Conservation (phyloP, 2,329 filamentous ascomycete species). For the Colletotrichum tropicale region DNA sequence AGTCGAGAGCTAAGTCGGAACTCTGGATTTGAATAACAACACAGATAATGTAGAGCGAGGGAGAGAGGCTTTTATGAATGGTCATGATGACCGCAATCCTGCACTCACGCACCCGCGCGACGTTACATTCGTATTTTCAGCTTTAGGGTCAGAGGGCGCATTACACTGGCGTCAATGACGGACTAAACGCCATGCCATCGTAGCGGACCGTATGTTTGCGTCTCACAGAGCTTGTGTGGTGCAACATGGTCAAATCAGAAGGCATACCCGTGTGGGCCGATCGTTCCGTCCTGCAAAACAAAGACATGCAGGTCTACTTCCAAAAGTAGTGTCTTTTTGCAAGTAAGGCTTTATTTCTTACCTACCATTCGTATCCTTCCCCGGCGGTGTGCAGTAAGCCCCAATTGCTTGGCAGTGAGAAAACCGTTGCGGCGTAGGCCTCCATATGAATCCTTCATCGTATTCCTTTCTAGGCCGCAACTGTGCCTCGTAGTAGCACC, state of each 20-base stretch:
- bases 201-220: not conserved
- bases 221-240: not conserved
- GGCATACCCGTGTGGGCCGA: not conserved
- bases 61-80: not conserved
- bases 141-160: not conserved
- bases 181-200: not conserved
- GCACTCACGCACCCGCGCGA: not conserved
- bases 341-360: not conserved
- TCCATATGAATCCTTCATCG: not conserved
- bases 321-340: not conserved
- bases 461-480: not conserved
- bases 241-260: not conserved
- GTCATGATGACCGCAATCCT: not conserved
- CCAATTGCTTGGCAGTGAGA: not conserved
- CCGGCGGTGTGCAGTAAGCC: not conserved
- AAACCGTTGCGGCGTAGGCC: not conserved
- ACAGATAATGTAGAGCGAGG: not conserved
- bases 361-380: not conserved
- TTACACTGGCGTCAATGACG: not conserved
- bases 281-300: not conserved
- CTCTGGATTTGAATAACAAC: not conserved
- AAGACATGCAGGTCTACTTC: not conserved
- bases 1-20: not conserved
- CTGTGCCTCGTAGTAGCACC: not conserved
- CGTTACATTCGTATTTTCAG: not conserved